Evolutionary conservation across 257 asterid genomes (phyloP), one percentile per base, ranked within the genome.

Genomic region (Forsythia suspensa): DNA sequence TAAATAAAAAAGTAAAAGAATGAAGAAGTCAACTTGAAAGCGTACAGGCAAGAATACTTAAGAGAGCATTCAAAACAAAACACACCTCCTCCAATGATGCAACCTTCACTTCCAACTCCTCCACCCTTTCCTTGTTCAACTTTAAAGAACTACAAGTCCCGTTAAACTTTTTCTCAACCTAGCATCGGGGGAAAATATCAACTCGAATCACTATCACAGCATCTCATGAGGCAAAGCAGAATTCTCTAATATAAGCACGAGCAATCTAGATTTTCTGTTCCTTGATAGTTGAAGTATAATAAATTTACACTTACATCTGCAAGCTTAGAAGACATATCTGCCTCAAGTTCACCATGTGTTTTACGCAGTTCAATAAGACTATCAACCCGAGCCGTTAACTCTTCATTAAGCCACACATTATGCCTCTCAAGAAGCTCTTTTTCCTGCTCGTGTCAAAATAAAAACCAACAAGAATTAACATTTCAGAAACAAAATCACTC

Each of bases 361-460:
- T 84, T 92, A 41, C 97, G 96, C 81, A 92, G 83, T 77, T 88
- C 90, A 77, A 92, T 84, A 70, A 90, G 83, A 76, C 77, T 82
- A 85, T 92, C 87, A 79, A 91, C 87, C 87, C 92, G 92, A 24
- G 87, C 42, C 1, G 88, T 88, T 73, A 96, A 85, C 88, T 94
- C 99, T 46, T 92, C 98, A 87, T 96, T 94, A 68, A 94, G 97
- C 98, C 98, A 94, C 37, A 90, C 76, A 74, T 94, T 91, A 80
- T 96, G 98, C 89, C 96, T 88, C 90, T 91, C 97, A 73, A 96
- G 80, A 67, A 96, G 94, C 89, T 96, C 99, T 82, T 96, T 96
- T 87, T 92, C 98, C 98, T 94, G 91, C 87, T 77, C 85, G 37
- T 69, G 48, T 71, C 77, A 80, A 88, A 75, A 65, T 73, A 77